These are phyloP conservation scores for Glomus cerebriforme DNA, from an alignment of 192 early-diverging fungal genomes.

Conservation along the genomic window DNA sequence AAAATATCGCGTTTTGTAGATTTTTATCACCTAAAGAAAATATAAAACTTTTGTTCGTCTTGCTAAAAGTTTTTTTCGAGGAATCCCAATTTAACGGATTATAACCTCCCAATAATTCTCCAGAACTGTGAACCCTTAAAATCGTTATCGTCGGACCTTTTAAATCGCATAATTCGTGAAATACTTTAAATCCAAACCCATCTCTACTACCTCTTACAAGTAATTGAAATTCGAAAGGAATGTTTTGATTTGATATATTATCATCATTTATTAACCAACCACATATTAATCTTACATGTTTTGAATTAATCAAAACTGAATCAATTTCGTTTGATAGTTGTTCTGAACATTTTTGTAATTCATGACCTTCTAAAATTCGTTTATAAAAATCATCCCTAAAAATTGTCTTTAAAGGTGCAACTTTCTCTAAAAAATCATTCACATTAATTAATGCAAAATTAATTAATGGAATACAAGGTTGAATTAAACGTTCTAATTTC, in stretches of 20 bases:
- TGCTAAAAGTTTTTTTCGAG: neutral
- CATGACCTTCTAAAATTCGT: neutral
- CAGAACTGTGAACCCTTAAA: neutral
- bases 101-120: conserved; percentile 27
- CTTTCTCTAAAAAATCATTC: neutral
- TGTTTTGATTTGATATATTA: neutral
- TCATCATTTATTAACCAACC: neutral
- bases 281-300: neutral
- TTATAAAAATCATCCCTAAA: neutral
- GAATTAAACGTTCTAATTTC: neutral
- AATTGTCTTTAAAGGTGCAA: neutral
- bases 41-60: neutral
- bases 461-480: neutral
- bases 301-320: neutral
- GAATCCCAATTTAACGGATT: conserved; percentile 19
- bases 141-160: conserved; percentile 13
- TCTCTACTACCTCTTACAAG: neutral
- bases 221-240: conserved; percentile 4
- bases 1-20: neutral
- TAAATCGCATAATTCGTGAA: conserved; percentile 5
- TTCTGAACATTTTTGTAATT: neutral
- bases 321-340: neutral
- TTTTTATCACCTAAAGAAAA: neutral
- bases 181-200: neutral
- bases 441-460: neutral